phyloP scores from a whole-genome alignment of 2,329 filamentous ascomycete genomes.

The Colletotrichum sp. region DNA sequence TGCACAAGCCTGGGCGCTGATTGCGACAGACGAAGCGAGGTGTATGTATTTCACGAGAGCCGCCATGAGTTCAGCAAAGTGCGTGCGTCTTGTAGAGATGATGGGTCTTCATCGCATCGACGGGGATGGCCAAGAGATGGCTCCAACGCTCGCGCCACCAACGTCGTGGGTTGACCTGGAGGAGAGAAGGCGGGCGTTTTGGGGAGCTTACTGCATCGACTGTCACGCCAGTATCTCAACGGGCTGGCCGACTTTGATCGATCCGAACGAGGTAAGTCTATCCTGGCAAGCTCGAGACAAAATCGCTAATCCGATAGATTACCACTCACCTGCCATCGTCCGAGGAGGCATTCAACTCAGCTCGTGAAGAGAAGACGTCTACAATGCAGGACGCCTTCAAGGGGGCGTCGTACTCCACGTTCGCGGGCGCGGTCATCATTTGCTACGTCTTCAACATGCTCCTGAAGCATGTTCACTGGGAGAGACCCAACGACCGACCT shows the following conservation, averaged over 20 bases:
- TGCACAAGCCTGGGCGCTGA: conserved; percentile 80
- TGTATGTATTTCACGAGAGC: conserved; percentile 85
- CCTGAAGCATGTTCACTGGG: conserved; percentile 78
- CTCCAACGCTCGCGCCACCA: conserved; percentile 75
- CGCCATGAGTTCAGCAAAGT: conserved; percentile 79
- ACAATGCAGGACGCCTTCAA: conserved; percentile 70
- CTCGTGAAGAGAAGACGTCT: conserved; percentile 65
- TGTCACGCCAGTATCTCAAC: conserved; percentile 87
- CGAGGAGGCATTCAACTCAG: conserved; percentile 76
- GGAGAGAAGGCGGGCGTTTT: conserved; percentile 85
- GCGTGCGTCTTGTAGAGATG: conserved; percentile 76
- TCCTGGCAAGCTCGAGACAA: not conserved
- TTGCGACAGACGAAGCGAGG: conserved; percentile 82
- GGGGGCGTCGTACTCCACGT: conserved; percentile 69
- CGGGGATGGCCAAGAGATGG: conserved; percentile 66
- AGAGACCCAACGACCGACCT: conserved; percentile 72
- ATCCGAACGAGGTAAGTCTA: conserved; percentile 64
- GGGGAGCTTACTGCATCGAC: conserved; percentile 83
- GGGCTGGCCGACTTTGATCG: conserved; percentile 85
- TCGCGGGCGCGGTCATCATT: conserved; percentile 75
- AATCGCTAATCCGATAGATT: conserved; percentile 49
- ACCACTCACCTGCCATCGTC: conserved; percentile 80
- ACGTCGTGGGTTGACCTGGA: conserved; percentile 79
- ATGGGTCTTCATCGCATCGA: conserved; percentile 85
- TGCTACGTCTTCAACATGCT: conserved; percentile 84